Base-by-base conservation (phyloP, 2,329 filamentous ascomycete species). In the Aspergillus niger region DNA sequence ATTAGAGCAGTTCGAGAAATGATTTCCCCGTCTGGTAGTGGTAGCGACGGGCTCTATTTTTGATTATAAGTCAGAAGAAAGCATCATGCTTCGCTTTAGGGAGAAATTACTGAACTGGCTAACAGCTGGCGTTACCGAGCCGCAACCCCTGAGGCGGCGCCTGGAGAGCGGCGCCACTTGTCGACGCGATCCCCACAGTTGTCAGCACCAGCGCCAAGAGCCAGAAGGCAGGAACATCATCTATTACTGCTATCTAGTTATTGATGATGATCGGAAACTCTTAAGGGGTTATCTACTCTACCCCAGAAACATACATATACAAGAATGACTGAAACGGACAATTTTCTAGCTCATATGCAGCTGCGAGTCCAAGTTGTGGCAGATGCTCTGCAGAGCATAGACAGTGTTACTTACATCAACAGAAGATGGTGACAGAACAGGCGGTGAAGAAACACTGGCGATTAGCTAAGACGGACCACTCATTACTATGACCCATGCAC, bases 41-140 rank as follows among this genome's bases (percentile, higher is more conserved):
- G 53, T 48, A 58, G 38, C 55, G 54, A 58, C 41, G 43, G 54
- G 38, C n/a, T 54, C 51, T 55, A 24, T 32, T 17, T 7, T 30
- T 50, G n/a, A 30, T 50, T 50, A 50, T 50, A 50, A 30, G 47
- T 50, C 26, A 55, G 65, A 59, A 55, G 57, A 41, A 57, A 17
- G 51, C 53, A 58, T 60, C 61, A 66, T 59, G 60, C 59, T 63
- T 55, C 43, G 53, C 39, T 61, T 22, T 30, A 60, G 59, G 52
- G 59, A 69, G 63, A 63, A 63, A 60, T 64, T 63, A 61, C 55
- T 58, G 64, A 60, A 65, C 58, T 65, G 65, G 65, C 63, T 67
- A 70, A 69, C 64, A 71, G 65, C 69, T 70, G 69, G 69, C 66
- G 49, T 69, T 70, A 69, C 65, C 69, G 68, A 68, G 68, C 67